Conservation (phyloP, 2,329 filamentous ascomycete genomes). For the Pyrenophora tritici-repentis region DNA sequence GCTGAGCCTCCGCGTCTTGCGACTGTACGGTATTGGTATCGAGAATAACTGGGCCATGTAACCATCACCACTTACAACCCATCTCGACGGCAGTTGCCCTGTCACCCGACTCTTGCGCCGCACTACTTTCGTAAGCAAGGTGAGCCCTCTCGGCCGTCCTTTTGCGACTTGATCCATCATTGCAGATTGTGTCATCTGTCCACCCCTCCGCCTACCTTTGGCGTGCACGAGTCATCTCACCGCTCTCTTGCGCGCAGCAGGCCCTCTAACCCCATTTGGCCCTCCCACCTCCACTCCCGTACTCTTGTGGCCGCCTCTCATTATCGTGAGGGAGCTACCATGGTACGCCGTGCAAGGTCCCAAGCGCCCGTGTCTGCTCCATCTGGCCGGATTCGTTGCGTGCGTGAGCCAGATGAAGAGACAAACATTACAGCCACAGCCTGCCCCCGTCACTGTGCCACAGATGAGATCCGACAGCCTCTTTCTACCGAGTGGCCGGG, state of each 20-base stretch:
- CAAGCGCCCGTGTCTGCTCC: slow-evolving; percentile 22
- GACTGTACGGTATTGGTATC: no score
- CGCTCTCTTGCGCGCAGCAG: slow-evolving; percentile 30
- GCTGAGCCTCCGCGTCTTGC: slow-evolving; percentile 11
- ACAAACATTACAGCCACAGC: slow-evolving; percentile 39
- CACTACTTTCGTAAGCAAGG: slow-evolving; percentile 21
- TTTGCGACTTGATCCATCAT: slow-evolving; percentile 18
- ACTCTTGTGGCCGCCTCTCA: slow-evolving; percentile 28
- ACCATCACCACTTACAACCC: slow-evolving; percentile 4
- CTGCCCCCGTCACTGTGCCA: slow-evolving; percentile 33
- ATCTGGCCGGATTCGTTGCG: slow-evolving; percentile 27
- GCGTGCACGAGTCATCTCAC: slow-evolving; percentile 46
- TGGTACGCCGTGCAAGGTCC: slow-evolving; percentile 31
- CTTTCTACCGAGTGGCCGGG: slow-evolving; percentile 29
- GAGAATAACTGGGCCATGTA: no score
- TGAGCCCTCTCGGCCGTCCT: slow-evolving; percentile 26
- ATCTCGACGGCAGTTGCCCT: slow-evolving; percentile 11
- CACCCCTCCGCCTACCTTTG: slow-evolving; percentile 31
- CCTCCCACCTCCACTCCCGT: slow-evolving; percentile 19
- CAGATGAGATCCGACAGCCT: slow-evolving; percentile 22
- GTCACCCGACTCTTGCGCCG: slow-evolving; percentile 36
- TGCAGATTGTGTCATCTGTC: slow-evolving; percentile 44
- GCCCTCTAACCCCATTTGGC: slow-evolving; percentile 30
- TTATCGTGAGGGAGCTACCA: slow-evolving; percentile 37
- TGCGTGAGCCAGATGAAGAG: slow-evolving; percentile 24